phyloP scores from a whole-genome alignment of 345 rosid genomes.

The Gossypium rotundifolium region DNA sequence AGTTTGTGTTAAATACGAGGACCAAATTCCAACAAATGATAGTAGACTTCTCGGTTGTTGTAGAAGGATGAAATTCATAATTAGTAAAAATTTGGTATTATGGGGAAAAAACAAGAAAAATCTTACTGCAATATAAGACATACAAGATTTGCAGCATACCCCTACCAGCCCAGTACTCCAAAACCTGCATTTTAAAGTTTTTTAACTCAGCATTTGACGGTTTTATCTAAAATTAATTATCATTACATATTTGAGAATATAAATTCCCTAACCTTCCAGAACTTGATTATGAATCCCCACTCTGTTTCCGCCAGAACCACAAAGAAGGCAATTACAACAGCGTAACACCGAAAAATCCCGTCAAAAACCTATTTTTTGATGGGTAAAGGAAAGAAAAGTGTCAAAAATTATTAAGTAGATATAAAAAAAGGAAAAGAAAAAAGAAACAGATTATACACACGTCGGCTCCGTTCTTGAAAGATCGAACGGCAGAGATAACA shows the following conservation, averaged over 20 bases:
- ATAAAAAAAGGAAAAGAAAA: not conserved
- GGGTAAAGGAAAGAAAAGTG: not conserved
- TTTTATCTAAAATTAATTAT: not conserved
- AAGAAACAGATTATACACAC: constrained; percentile 23
- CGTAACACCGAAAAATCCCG: constrained; percentile 90
- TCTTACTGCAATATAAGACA: constrained; percentile 27
- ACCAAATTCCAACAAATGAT: too few relatives aligned
- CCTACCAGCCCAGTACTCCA: constrained; percentile 93
- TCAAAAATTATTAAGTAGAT: not conserved
- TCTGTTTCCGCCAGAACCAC: constrained; percentile 87
- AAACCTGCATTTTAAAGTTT: constrained; percentile 38
- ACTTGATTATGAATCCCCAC: constrained; percentile 39
- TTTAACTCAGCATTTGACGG: not conserved
- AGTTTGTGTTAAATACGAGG: too few relatives aligned
- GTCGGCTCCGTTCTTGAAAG: constrained; percentile 70
- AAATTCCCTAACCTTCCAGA: constrained; percentile 5
- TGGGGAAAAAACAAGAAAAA: not conserved
- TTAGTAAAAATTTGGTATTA: not conserved
- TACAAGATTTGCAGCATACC: constrained; percentile 99
- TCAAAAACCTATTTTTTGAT: constrained; percentile 51
- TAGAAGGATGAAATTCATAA: too few relatives aligned
- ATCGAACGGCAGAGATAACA: constrained; percentile 73
- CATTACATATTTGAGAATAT: not conserved
- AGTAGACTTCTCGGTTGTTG: too few relatives aligned
- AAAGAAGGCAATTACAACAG: constrained; percentile 59